A percentile compares a stretch with the other conserved stretches of the same genome.
Conservation (phyloP, 495 filamentous ascomycete species). For the Echria macrotheca region DNA sequence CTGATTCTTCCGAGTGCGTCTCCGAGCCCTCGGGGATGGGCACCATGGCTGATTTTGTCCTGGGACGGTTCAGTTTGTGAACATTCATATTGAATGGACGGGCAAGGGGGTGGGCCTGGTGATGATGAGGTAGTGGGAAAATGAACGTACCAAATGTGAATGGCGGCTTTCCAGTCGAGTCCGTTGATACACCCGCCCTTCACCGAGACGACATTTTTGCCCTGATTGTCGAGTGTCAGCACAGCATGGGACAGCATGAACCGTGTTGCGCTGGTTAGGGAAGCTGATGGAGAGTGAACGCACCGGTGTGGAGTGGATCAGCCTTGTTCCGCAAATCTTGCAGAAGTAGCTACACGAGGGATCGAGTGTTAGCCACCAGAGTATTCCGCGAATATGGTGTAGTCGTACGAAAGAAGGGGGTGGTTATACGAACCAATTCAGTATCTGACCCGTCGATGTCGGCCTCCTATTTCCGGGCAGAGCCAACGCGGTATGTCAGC, state of each 20-base stretch:
- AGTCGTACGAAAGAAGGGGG: no score
- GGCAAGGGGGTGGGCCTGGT: background rate
- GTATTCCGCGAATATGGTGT: no score
- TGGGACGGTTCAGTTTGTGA: no score
- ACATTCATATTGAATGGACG: no score
- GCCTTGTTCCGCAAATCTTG: constrained; percentile 51
- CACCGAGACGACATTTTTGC: constrained; percentile 49
- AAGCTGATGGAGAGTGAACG: no score
- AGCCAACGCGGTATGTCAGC: no score
- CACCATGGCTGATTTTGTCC: constrained; percentile 55
- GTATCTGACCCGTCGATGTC: constrained; percentile 39
- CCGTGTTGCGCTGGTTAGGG: no score
- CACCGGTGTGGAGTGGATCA: constrained; percentile 51
- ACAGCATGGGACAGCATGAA: no score
- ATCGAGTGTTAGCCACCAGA: background rate
- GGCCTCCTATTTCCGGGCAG: constrained; percentile 33
- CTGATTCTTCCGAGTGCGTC: constrained; percentile 39
- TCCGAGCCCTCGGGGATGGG: constrained; percentile 56
- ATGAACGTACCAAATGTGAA: constrained; percentile 49
- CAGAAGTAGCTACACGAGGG: constrained; percentile 52
- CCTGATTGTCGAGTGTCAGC: constrained; percentile 18
- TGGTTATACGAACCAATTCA: constrained; percentile 43
- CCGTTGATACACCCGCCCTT: constrained; percentile 59
- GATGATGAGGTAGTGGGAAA: background rate
- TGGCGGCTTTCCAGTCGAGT: constrained; percentile 49